Evolutionary conservation across 2,329 filamentous ascomycete genomes (phyloP), one percentile per base, ranked within the genome.

Genomic region (Parafenestella ontariensis): DNA sequence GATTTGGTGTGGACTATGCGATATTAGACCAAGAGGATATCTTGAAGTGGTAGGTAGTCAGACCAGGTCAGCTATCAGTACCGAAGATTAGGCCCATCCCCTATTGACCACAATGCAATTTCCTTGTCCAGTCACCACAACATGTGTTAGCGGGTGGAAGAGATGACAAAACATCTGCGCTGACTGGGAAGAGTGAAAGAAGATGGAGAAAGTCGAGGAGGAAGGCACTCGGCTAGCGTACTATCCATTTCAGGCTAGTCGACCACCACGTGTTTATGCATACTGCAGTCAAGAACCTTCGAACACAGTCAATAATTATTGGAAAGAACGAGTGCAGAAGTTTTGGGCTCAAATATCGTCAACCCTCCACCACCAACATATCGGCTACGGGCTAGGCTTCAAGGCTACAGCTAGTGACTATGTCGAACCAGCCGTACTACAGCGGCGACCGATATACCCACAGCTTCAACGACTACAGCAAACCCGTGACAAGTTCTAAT

Each of bases 191-290:
- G 24, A 28, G 31, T 28, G 28, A 5, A 26, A 31, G 31, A 18
- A 26, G 24, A 40, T 33, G n/a, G 40, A 20, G 24, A 33, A 28
- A 24, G 21, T 23, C 40, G 17, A 8, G n/a, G n/a, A 31, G 28
- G 28, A 44, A 47, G 29, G 23, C 40, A 28, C 17, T 42, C 20
- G 37, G 41, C 41, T 41, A 43, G 36, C 31, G 36, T 37, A 15
- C 11, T 41, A 37, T 42, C 20, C 37, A 41, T 15, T 44, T 54
- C 29, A 17, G 49, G 55, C 29, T 58, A 54, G 55, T 37, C 13
- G n/a, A 48, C 40, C 31, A 54, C 50, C 47, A 59, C 56, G 56
- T 61, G 40, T 23, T 39, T 48, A 40, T 48, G 44, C 45, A 53
- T 53, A 41, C 26, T n/a, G 39, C 40, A 15, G 18, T 29, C 41